Conservation (phyloP, 306 rosid species). For the Castanea mollissima region DNA sequence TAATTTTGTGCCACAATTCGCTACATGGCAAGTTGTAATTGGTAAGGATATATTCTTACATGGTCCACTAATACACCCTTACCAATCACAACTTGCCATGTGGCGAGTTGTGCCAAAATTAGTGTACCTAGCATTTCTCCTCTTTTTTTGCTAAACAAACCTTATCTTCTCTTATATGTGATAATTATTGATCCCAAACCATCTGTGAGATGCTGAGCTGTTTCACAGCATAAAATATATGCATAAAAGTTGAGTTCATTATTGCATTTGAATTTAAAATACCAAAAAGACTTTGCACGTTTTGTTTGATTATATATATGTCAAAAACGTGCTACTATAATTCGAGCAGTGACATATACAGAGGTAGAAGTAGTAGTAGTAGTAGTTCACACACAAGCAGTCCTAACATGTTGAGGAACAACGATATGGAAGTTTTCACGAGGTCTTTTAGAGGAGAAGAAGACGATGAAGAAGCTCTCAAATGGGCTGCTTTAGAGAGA, state of each 20-base stretch:
- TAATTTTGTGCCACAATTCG: no score
- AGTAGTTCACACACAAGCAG: neutral
- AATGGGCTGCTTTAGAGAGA: conserved; percentile 38
- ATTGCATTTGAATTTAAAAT: neutral
- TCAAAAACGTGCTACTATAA: neutral
- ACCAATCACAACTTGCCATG: no score
- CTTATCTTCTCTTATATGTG: no score
- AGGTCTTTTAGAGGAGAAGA: conserved; percentile 18
- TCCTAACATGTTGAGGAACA: conserved; percentile 17
- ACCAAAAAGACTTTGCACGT: neutral
- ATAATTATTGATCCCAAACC: no score
- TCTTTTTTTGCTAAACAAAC: no score
- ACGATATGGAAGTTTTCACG: conserved; percentile 3
- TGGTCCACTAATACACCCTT: no score
- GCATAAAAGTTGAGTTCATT: neutral
- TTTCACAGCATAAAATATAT: no score
- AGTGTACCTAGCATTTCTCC: no score
- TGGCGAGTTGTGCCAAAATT: no score
- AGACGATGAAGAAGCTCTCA: conserved; percentile 35
- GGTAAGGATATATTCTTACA: no score
- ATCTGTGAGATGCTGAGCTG: no score
- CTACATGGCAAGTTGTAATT: no score
- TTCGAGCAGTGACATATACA: neutral
- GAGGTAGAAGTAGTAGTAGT: neutral
- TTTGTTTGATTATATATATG: neutral